Evolutionary conservation across 768 basidiomycete genomes (phyloP).

Genomic region (Roridomyces roridus): DNA sequence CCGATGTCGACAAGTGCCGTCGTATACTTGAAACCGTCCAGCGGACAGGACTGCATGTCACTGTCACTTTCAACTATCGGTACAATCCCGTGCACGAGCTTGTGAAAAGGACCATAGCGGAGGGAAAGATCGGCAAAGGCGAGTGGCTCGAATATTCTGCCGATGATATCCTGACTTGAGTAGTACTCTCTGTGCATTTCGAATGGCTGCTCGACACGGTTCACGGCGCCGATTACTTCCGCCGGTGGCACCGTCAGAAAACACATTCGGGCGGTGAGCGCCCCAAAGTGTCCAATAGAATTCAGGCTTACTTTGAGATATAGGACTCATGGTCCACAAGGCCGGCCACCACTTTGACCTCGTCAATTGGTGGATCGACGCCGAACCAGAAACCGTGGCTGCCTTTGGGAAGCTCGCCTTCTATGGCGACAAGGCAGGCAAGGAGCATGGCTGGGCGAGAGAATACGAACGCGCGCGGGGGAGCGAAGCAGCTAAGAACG

Average conservation of each 20-base stretch:
- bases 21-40: slow-evolving; percentile 51
- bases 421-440: slow-evolving; percentile 53
- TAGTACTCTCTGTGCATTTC: slow-evolving; percentile 56
- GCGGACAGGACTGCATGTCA: slow-evolving; percentile 46
- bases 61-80: slow-evolving; percentile 52
- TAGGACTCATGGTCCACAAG: slow-evolving; percentile 54
- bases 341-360: slow-evolving; percentile 56
- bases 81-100: slow-evolving; percentile 57
- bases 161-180: not conserved
- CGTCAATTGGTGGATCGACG: slow-evolving; percentile 61
- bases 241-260: slow-evolving; percentile 57
- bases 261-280: slow-evolving; percentile 48
- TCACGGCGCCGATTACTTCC: slow-evolving; percentile 58
- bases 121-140: slow-evolving; percentile 53
- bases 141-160: not conserved
- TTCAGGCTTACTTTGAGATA: no score
- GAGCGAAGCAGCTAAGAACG: slow-evolving; percentile 45
- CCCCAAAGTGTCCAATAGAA: no score
- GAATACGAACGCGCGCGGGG: slow-evolving; percentile 52
- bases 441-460: slow-evolving; percentile 52
- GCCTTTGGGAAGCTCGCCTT: slow-evolving; percentile 54
- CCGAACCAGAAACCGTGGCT: slow-evolving; percentile 50
- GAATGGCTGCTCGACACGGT: slow-evolving; percentile 61
- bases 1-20: slow-evolving; percentile 53
- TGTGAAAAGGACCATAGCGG: slow-evolving; percentile 50